phyloP scores from a whole-genome alignment of 352 stramenopile species.

The Globisporangium uncinulatum region DNA sequence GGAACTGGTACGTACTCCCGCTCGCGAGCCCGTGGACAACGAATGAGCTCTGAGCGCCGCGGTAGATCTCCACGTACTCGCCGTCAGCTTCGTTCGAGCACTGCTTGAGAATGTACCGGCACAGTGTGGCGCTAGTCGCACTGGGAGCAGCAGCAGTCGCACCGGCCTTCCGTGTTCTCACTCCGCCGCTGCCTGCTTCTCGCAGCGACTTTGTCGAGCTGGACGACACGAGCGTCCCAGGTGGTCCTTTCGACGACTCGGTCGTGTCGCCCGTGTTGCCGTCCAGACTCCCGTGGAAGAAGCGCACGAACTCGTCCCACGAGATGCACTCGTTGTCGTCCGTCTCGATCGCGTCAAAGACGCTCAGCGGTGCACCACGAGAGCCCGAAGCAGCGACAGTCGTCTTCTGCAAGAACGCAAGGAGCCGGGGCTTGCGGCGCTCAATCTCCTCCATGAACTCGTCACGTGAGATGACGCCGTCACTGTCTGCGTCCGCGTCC shows the following conservation, averaged over 20 bases:
- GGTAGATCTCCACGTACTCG: constrained; percentile 86
- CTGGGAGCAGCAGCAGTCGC: neutral
- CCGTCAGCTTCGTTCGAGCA: constrained; percentile 72
- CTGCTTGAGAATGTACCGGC: constrained; percentile 84
- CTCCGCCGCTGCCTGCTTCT: neutral
- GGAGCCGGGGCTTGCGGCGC: constrained; percentile 60
- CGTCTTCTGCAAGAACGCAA: constrained; percentile 73
- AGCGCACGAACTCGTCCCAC: constrained; percentile 80
- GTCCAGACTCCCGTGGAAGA: constrained; percentile 64
- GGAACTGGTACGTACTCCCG: constrained; percentile 85
- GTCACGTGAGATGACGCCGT: constrained; percentile 72
- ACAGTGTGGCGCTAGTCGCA: constrained; percentile 16
- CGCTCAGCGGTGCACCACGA: constrained; percentile 34
- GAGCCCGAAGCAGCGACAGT: constrained; percentile 10
- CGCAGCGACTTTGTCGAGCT: constrained; percentile 8
- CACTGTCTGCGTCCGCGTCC: constrained; percentile 65
- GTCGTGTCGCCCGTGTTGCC: constrained; percentile 16
- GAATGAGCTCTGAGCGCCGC: constrained; percentile 55
- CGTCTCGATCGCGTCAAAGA: constrained; percentile 89
- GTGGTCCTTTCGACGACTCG: constrained; percentile 10
- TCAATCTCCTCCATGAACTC: constrained; percentile 86
- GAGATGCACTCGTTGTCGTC: constrained; percentile 86
- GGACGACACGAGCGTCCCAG: constrained; percentile 2
- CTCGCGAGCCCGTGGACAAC: constrained; percentile 77
- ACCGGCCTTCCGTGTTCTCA: constrained; percentile 1